These are phyloP conservation scores for Neofusicoccum ribis DNA, from an alignment of 2,329 filamentous ascomycete species.

Conservation along the genomic window DNA sequence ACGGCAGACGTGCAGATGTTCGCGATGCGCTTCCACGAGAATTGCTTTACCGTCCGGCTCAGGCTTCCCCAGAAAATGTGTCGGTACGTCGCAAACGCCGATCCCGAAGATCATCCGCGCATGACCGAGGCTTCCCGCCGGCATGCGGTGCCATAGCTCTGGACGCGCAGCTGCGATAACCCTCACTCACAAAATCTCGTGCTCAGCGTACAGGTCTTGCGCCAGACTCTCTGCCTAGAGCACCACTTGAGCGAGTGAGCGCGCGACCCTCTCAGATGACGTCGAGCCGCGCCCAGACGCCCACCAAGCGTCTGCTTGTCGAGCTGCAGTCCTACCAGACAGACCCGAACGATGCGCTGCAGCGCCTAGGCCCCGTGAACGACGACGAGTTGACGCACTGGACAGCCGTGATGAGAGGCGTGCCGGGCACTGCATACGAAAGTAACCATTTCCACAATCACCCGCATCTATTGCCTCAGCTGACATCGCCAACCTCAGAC, in stretches of 20 bases:
- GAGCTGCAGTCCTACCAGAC: constrained; percentile 61
- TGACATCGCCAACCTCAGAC: constrained; percentile 38
- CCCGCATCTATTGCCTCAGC: neutral
- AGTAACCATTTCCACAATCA: constrained; percentile 38
- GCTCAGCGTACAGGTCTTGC: neutral
- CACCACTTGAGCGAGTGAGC: neutral
- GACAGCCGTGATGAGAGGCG: constrained; percentile 62
- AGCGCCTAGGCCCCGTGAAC: constrained; percentile 57
- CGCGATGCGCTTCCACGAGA: neutral
- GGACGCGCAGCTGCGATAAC: neutral
- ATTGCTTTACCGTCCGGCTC: neutral
- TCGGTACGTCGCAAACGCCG: constrained; percentile 13
- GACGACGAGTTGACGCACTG: constrained; percentile 61
- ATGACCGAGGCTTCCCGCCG: constrained; percentile 3
- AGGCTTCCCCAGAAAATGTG: constrained; percentile 16
- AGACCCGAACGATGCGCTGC: constrained; percentile 57
- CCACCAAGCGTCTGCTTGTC: constrained; percentile 61
- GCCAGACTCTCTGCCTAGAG: neutral
- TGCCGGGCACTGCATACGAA: constrained; percentile 61
- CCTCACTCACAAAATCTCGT: neutral
- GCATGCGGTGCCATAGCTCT: constrained; percentile 11
- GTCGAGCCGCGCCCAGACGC: constrained; percentile 29
- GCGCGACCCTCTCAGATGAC: neutral
- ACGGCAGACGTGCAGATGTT: neutral
- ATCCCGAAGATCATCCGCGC: constrained; percentile 9